Base-by-base conservation (phyloP, 805 yeast genomes). In the Martiniozyma abietophila region DNA sequence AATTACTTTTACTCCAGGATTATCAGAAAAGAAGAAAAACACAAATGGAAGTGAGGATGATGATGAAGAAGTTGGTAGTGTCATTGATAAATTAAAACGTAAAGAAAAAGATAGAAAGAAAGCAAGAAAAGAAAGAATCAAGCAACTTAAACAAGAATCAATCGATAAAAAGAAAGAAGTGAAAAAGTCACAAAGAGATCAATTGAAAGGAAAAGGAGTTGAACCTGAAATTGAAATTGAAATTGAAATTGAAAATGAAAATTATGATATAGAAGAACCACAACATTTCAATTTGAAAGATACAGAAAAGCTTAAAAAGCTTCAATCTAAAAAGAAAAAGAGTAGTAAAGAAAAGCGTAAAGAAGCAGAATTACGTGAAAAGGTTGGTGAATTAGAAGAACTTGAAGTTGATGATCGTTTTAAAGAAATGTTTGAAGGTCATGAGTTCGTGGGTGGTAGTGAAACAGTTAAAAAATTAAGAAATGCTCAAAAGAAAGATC, bases 91-190 rank as follows among this genome's bases (percentile, higher is more conserved):
- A 46, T 73, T 86, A 50, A 78, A 71, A 54, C 72, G 92, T 43
- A 92, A 85, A 57, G 96, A 89, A 50, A 85, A 84, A 63, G 97
- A 92, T 55, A 80, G 97, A 58, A 78, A 89, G 50, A 77, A 79
- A 62, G 72, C 74, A 45, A 76, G 97, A 64, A 71, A 80, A 66
- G 89, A 82, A 30, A 76, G 75, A 52, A 57, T 76, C 49, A 82
- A 82, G 58, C 76, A 72, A 41, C 44, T 73, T 40, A 71, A 74
- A 56, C 64, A 64, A 32, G 72, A 68, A n/a, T 67, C 67, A 49
- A 67, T 61, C 43, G 65, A 61, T 9, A 59, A 64, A 22, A 65
- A 59, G 45, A 36, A 38, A 34, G 44, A 46, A 24, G 28, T 44
- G 26, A 46, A 54, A 30, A 61, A 38, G 22, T 61, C 43, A 45